Conservation (phyloP, 192 early-diverging fungal species). For the Coemansia sp. region DNA sequence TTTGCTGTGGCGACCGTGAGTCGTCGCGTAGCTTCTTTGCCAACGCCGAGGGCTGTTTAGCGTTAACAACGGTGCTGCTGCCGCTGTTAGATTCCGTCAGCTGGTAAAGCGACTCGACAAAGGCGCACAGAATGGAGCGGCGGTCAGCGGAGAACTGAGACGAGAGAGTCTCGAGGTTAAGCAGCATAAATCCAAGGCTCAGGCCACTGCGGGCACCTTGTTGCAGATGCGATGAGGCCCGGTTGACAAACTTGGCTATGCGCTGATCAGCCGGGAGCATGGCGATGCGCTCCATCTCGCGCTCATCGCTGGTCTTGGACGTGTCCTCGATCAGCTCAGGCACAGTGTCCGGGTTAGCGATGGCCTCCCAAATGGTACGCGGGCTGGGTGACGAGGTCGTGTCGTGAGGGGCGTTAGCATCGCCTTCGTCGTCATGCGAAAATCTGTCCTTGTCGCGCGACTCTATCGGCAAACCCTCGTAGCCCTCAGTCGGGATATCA, state of each 20-base stretch:
- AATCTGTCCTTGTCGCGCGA: neutral
- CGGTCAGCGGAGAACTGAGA: constrained; percentile 38
- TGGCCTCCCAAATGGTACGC: constrained; percentile 12
- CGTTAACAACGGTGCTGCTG: neutral
- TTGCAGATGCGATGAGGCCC: constrained; percentile 47
- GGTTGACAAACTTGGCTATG: constrained; percentile 47
- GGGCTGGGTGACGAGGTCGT: neutral
- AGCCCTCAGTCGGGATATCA: constrained; percentile 15
- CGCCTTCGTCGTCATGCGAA: neutral
- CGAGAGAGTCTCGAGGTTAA: constrained; percentile 33
- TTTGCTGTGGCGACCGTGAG: constrained; percentile 13
- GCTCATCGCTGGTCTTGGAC: constrained; percentile 15
- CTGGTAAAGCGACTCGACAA: constrained; percentile 43
- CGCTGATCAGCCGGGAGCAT: constrained; percentile 45
- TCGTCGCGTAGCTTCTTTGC: constrained; percentile 29
- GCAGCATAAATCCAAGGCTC: constrained; percentile 48
- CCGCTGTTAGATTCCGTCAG: constrained; percentile 18
- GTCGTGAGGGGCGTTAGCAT: neutral
- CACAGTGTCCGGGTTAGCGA: neutral
- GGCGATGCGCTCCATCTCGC: constrained; percentile 39
- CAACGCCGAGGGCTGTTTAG: constrained; percentile 26
- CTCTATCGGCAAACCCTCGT: no score
- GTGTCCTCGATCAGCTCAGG: constrained; percentile 4
- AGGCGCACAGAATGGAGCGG: constrained; percentile 37
- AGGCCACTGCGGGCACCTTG: constrained; percentile 45